phyloP scores from a whole-genome alignment of 768 basidiomycete genomes.

The Xerocomellus amylosporus region DNA sequence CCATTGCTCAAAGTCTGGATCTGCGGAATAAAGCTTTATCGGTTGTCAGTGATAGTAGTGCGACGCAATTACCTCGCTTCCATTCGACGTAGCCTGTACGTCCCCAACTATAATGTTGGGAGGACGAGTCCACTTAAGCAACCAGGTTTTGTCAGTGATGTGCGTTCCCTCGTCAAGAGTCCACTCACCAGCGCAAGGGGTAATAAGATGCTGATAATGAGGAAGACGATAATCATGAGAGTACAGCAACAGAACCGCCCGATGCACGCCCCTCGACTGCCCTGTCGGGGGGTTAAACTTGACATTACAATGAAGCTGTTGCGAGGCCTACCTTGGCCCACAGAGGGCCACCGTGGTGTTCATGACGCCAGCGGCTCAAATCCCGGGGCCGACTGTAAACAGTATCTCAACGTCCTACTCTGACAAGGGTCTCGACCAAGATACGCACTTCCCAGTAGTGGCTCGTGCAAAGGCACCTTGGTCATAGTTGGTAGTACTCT shows the following conservation, averaged over 20 bases:
- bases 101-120: constrained; percentile 61
- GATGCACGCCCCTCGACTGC: constrained; percentile 55
- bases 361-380: constrained; percentile 51
- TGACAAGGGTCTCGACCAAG: background rate
- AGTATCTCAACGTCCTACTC: constrained; percentile 3
- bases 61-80: constrained; percentile 44
- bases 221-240: constrained; percentile 59
- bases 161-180: background rate
- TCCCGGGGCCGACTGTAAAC: constrained; percentile 26
- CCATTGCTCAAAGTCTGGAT: constrained; percentile 42
- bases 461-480: constrained; percentile 41
- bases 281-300: constrained; percentile 37
- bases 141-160: constrained; percentile 1
- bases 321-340: constrained; percentile 58
- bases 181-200: constrained; percentile 61
- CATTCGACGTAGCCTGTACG: constrained; percentile 38
- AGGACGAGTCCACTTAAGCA: constrained; percentile 68
- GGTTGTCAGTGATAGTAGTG: background rate
- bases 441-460: constrained; percentile 30
- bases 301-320: background rate
- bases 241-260: constrained; percentile 78
- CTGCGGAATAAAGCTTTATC: constrained; percentile 29
- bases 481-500: constrained; percentile 38
- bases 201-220: constrained; percentile 64
- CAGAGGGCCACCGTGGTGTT: constrained; percentile 52